Conservation (phyloP, 495 filamentous ascomycete species). For the Hypoxylon trugodes region DNA sequence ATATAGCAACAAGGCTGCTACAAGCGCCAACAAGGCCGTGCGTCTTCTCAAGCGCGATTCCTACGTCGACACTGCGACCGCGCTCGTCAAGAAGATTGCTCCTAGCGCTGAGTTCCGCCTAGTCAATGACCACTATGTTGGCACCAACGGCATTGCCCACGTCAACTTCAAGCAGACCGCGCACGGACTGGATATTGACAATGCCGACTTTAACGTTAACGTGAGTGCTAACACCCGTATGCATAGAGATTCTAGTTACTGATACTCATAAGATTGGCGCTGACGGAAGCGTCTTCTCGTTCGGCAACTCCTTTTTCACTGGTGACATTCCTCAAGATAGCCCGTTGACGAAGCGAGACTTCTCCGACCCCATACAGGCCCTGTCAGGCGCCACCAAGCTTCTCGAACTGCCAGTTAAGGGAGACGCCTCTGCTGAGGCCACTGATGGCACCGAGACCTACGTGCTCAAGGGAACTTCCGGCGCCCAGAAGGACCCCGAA, state of each 20-base stretch:
- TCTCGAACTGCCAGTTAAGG: slow-evolving; percentile 47
- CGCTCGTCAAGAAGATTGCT: slow-evolving; percentile 42
- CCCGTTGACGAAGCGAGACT: slow-evolving; percentile 47
- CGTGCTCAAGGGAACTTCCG: slow-evolving; percentile 49
- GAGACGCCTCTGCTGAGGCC: slow-evolving; percentile 47
- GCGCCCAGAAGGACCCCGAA: slow-evolving; percentile 52
- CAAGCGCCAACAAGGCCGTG: slow-evolving; percentile 25
- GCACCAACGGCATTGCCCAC: slow-evolving; percentile 59
- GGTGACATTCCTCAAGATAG: slow-evolving; percentile 45
- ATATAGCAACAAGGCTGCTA: slow-evolving; percentile 38
- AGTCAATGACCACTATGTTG: slow-evolving; percentile 55
- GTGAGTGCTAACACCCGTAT: slow-evolving; percentile 40
- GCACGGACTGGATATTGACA: slow-evolving; percentile 62
- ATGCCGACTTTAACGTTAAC: slow-evolving; percentile 65
- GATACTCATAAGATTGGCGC: slow-evolving; percentile 43
- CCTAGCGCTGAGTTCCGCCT: slow-evolving; percentile 49
- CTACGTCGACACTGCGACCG: slow-evolving; percentile 48
- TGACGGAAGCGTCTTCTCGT: slow-evolving; percentile 55
- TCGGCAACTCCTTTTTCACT: slow-evolving; percentile 53
- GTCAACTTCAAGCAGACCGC: slow-evolving; percentile 63
- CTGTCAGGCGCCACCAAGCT: slow-evolving; percentile 44
- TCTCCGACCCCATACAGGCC: slow-evolving; percentile 47
- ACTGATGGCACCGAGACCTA: slow-evolving; percentile 44
- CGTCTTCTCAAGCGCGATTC: slow-evolving; percentile 39
- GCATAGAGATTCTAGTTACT: slow-evolving; percentile 4